Evolutionary conservation across 805 yeast genomes (phyloP), one percentile per base, ranked within the genome.

Genomic region (Starmerella lactis-condensi): DNA sequence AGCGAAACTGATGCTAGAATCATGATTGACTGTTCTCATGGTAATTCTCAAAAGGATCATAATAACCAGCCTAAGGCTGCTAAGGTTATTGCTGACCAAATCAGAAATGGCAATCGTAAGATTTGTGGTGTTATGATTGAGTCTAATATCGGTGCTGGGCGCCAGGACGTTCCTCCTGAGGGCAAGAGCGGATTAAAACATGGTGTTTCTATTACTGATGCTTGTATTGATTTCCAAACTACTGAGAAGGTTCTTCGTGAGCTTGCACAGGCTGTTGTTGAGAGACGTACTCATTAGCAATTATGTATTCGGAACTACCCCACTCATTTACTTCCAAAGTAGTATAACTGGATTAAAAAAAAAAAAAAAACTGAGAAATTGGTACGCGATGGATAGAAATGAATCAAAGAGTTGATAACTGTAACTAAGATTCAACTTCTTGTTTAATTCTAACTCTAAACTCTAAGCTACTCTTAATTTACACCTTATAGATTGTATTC

Each of bases 11-110:
- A 45, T 17, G 43, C 48, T n/a, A 66, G 85, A 49, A 74, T 83
- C 47, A 89, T 85, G 96, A 71, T 85, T 41, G 98, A 85, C 58
- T 89, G 95, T 56, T 82, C 95, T 24, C 98, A 85, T 52, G 98
- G 95, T 41, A 85, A 85, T 64, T 79, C 94, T 22, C 71, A 65
- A 51, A 85, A 85, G 54, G 75, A 85, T 57, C 83, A 72, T 69
- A 68, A 68, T 52, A 85, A 85, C 58, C 98, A 85, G 62, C 95
- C 96, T 28, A 69, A 64, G 50, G 98, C 85, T 10, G 81, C 83
- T 17, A 65, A 67, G 17, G 66, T 60, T 26, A 70, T 89, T 36
- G 76, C 81, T 39, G 73, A 72, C 40, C 98, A 89, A 57, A 56
- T 89, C 30, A 56, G 68, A 11, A 62, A 57, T 4, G 98, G 98